Percentiles rank a stretch among this genome's conserved stretches.
Evolutionary conservation across 805 yeast genomes (phyloP).

Genomic region (Suhomyces pyralidae): DNA sequence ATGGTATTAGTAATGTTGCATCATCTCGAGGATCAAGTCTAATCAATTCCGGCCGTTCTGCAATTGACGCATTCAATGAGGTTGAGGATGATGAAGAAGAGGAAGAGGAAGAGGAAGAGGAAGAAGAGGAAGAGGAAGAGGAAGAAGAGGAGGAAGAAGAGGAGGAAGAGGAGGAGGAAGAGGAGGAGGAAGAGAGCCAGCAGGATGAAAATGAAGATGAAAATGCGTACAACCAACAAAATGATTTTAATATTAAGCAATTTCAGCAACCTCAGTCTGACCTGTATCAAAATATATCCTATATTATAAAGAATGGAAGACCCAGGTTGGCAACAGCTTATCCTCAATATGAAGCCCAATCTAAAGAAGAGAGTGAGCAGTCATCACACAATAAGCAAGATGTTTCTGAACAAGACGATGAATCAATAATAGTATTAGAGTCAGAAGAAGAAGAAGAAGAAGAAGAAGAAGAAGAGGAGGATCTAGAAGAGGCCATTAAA

Average conservation of each 20-base stretch:
- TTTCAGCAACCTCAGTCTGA: background rate
- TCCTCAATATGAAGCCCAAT: background rate
- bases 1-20: background rate
- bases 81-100: background rate
- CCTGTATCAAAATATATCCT: background rate
- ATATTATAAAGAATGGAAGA: constrained; percentile 1
- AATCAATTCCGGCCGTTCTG: background rate
- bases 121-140: background rate
- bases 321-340: background rate
- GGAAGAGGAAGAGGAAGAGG: background rate
- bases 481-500: background rate
- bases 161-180: background rate
- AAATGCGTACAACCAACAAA: background rate
- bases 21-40: background rate
- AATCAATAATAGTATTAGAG: background rate
- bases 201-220: background rate
- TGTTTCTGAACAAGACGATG: background rate
- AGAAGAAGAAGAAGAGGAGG: background rate
- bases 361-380: background rate
- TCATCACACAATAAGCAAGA: background rate
- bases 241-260: background rate
- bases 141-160: background rate
- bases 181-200: background rate
- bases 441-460: constrained; percentile 5
- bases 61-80: background rate